Conservation (phyloP, 163 green algal species). For the Trebouxiophyceae sp. region DNA sequence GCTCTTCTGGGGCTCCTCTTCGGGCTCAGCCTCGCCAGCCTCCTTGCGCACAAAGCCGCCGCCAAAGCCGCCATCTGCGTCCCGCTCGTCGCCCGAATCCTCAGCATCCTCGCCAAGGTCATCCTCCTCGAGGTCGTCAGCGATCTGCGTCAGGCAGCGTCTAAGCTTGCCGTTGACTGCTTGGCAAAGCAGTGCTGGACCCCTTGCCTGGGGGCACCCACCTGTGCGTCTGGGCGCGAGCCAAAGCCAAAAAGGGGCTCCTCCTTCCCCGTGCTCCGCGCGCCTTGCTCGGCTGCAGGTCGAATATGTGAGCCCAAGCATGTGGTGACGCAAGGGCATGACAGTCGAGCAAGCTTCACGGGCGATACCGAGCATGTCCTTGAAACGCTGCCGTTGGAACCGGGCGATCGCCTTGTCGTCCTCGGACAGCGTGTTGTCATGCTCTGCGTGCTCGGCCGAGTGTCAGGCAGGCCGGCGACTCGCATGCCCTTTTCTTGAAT, state of each 20-base stretch:
- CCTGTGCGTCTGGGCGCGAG: background rate
- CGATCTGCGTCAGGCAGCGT: background rate
- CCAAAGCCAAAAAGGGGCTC: background rate
- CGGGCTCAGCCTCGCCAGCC: background rate
- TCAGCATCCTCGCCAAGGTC: constrained; percentile 33
- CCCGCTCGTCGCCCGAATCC: constrained; percentile 15
- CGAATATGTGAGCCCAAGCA: too few relatives aligned
- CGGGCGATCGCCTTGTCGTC: constrained; percentile 68
- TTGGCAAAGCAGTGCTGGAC: too few relatives aligned
- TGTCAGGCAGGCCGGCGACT: background rate
- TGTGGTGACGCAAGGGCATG: too few relatives aligned
- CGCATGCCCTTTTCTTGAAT: background rate
- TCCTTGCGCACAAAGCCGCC: constrained; percentile 45
- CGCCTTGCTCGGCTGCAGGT: too few relatives aligned
- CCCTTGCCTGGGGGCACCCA: too few relatives aligned
- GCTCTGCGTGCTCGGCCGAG: constrained; percentile 35
- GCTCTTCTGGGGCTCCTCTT: constrained; percentile 33
- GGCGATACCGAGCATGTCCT: constrained; percentile 17
- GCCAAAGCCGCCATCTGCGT: constrained; percentile 63
- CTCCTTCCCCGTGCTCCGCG: background rate
- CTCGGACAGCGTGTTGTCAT: constrained; percentile 56
- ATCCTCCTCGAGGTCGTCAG: constrained; percentile 10
- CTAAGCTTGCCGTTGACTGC: too few relatives aligned
- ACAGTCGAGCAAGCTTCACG: constrained; percentile 46
- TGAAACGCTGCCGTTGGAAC: constrained; percentile 66